Evolutionary conservation across 768 basidiomycete species (phyloP), one percentile per base, ranked within the genome.

Genomic region (Boletellus emodensis): DNA sequence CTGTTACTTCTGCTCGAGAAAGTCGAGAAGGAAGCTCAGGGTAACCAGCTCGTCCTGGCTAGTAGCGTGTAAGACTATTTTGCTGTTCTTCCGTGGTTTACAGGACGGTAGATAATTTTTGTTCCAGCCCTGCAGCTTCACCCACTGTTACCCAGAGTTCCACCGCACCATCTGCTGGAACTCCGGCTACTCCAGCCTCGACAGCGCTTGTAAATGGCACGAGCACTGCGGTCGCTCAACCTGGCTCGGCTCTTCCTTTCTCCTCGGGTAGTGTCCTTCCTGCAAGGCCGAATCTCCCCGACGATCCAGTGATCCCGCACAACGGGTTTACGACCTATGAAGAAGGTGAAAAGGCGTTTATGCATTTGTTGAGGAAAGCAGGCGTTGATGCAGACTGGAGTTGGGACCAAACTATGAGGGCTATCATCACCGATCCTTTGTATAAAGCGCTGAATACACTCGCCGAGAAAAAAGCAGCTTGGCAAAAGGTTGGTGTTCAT

Each of bases 321-420:
- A 92, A 91, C 52, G 93, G 93, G 4, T 97, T 94, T 61, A 58
- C 78, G 40, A 95, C 90, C 6, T 69, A 83, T 11, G 90, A 91
- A 60, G 92, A 96, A 60, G 94, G 92, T 18, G 94, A 96, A 68
- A 89, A 90, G 63, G 96, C 94, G 12, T 99, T 99, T 68, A 82
- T 84, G 62, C 90, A 90, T 72, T 74, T 99, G 49, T 71, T 99
- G 59, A 80, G 86, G 59, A 92, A 91, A 71, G 87, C 90, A 40
- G 90, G 90, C 30, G 88, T 98, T 38, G 90, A 92, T 69, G 84
- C 87, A 40, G 85, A 79, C 56, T 97, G 91, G 90, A 92, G 92
- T 33, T 99, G 96, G 96, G 96, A 99, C 68, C 85, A 90, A 72
- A 93, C 94, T 46, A 96, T 98, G 90, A 82, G 94, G 65, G 88